A percentile compares a stretch with the other conserved stretches of the same genome.
phyloP scores from a whole-genome alignment of 1,139 yeast species.

The Sugiyamaella xylanicola region DNA sequence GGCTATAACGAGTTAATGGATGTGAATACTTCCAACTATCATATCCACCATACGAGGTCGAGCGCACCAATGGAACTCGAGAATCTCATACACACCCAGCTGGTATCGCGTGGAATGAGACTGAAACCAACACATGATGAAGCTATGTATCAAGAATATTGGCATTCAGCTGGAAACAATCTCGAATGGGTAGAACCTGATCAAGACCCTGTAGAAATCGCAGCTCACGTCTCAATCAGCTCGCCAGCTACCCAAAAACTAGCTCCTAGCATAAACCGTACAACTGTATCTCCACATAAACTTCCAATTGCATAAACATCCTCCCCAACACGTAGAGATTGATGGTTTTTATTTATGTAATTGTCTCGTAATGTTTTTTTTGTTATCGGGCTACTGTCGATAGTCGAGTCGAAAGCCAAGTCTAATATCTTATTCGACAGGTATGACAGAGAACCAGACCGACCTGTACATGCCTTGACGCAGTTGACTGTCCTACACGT shows the following conservation, averaged over 20 bases:
- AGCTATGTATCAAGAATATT: slow-evolving; percentile 66
- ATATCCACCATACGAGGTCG: slow-evolving; percentile 19
- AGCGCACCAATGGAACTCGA: slow-evolving; percentile 7
- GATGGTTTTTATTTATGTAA: slow-evolving; percentile 9
- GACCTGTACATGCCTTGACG: slow-evolving; percentile 36
- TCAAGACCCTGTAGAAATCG: slow-evolving; percentile 54
- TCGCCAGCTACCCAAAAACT: slow-evolving; percentile 30
- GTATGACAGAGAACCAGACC: slow-evolving; percentile 37
- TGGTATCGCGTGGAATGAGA: slow-evolving; percentile 27
- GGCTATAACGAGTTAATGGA: slow-evolving; percentile 30
- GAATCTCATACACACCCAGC: slow-evolving; percentile 16
- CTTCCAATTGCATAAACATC: slow-evolving; percentile 39
- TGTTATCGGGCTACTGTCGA: slow-evolving; percentile 3
- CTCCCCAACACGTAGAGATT: slow-evolving; percentile 22
- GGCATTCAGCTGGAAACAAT: slow-evolving; percentile 76
- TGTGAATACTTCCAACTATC: slow-evolving; percentile 29
- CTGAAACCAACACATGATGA: slow-evolving; percentile 71
- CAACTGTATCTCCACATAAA: slow-evolving; percentile 41
- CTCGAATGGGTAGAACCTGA: slow-evolving; percentile 83
- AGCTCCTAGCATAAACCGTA: slow-evolving; percentile 38
- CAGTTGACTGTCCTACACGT: slow-evolving; percentile 25
- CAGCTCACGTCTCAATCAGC: background rate
- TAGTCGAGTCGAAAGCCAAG: background rate
- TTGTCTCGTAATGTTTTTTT: slow-evolving; percentile 18
- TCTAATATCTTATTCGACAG: slow-evolving; percentile 19